Percentiles rank a stretch among this genome's conserved stretches.
phyloP scores from a whole-genome alignment of 2,329 filamentous ascomycete species.

The Trichoderma sp. region DNA sequence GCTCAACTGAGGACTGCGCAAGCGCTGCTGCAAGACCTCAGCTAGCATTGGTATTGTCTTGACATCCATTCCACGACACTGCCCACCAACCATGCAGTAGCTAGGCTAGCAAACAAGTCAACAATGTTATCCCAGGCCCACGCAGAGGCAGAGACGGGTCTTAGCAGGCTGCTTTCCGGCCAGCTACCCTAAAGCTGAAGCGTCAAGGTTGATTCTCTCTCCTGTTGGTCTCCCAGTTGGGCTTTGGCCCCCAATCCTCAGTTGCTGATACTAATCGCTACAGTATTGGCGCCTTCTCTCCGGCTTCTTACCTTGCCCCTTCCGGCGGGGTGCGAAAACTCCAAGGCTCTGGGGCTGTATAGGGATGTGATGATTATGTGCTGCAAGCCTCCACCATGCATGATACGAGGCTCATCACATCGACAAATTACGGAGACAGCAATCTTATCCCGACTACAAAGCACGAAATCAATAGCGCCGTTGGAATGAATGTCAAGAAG shows the following conservation, averaged over 20 bases:
- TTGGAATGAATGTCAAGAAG: neutral
- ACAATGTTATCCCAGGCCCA: neutral
- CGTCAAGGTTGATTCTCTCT: neutral
- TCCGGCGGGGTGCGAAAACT: neutral
- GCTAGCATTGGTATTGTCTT: neutral
- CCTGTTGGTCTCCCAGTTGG: neutral
- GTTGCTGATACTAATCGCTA: neutral
- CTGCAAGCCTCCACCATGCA: neutral
- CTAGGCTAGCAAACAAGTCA: neutral
- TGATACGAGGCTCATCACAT: neutral
- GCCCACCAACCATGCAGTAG: neutral
- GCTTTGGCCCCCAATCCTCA: neutral
- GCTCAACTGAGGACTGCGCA: neutral
- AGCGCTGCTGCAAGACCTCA: neutral
- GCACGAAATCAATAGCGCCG: neutral
- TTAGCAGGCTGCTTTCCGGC: neutral
- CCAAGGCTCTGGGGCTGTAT: neutral
- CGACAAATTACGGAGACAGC: neutral
- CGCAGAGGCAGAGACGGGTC: neutral
- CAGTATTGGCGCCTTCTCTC: neutral
- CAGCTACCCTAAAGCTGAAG: constrained; percentile 14
- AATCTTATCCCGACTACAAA: neutral
- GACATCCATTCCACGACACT: neutral
- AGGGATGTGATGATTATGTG: neutral
- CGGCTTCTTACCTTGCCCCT: neutral